Evolutionary conservation across 176 grass and related monocot genomes (phyloP).

Genomic region (Oryza meyeriana): DNA sequence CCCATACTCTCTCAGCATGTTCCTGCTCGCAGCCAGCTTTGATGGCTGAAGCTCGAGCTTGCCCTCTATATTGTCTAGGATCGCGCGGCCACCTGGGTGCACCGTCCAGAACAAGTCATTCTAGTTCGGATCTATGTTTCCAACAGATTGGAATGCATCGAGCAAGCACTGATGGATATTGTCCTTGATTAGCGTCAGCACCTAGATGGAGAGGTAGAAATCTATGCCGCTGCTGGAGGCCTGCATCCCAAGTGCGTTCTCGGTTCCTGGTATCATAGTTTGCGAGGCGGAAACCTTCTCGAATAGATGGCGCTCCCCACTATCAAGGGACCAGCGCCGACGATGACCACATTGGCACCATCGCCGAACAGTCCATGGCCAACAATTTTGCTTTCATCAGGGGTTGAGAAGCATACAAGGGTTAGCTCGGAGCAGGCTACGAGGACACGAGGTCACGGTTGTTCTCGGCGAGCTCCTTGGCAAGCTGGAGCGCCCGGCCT

Average conservation of each 20-base stretch:
- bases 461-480: slow-evolving; percentile 68
- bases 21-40: slow-evolving; percentile 26
- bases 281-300: slow-evolving; percentile 45
- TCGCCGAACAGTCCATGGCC: slow-evolving; percentile 45
- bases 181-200: slow-evolving; percentile 36
- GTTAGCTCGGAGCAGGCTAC: slow-evolving; percentile 48
- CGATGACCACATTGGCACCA: slow-evolving; percentile 31
- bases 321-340: not conserved
- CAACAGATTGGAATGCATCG: slow-evolving; percentile 12
- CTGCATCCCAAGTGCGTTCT: slow-evolving; percentile 41
- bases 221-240: slow-evolving; percentile 17
- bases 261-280: slow-evolving; percentile 33
- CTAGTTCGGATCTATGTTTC: not conserved
- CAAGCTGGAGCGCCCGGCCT: slow-evolving; percentile 33
- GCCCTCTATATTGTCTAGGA: slow-evolving; percentile 42
- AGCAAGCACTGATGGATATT: slow-evolving; percentile 45
- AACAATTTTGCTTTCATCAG: slow-evolving; percentile 33
- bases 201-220: slow-evolving; percentile 34
- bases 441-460: slow-evolving; percentile 47
- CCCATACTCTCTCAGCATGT: slow-evolving; percentile 40
- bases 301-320: slow-evolving; percentile 33
- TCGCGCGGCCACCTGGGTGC: slow-evolving; percentile 32
- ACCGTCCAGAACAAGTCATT: slow-evolving; percentile 57
- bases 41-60: slow-evolving; percentile 36
- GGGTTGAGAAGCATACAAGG: slow-evolving; percentile 34